These are phyloP conservation scores for Penicillium paxilli DNA, from an alignment of 495 filamentous ascomycete species.

Conservation along the genomic window DNA sequence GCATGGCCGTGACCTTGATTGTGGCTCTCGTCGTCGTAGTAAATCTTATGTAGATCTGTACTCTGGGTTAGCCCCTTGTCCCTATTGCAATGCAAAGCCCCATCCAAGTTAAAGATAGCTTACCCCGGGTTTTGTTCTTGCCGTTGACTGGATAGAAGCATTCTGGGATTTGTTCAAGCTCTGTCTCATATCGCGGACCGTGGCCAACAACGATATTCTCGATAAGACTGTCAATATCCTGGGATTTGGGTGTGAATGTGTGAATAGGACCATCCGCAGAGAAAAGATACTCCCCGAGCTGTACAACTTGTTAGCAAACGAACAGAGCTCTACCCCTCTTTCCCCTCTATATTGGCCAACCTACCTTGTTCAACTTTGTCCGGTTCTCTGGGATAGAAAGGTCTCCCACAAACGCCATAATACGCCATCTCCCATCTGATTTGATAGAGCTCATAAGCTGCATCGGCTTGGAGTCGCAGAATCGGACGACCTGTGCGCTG, in stretches of 20 bases:
- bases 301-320: neutral
- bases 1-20: slow-evolving; percentile 64
- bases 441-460: slow-evolving; percentile 49
- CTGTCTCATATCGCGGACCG: slow-evolving; percentile 51
- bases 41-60: slow-evolving; percentile 61
- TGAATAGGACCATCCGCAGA: slow-evolving; percentile 37
- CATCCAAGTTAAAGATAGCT: slow-evolving; percentile 3
- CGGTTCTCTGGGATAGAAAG: slow-evolving; percentile 40
- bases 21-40: slow-evolving; percentile 67
- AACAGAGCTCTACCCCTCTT: neutral
- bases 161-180: slow-evolving; percentile 58
- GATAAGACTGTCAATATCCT: slow-evolving; percentile 58
- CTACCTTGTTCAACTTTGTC: slow-evolving; percentile 43
- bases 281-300: slow-evolving; percentile 41
- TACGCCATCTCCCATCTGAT: slow-evolving; percentile 62
- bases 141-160: slow-evolving; percentile 61
- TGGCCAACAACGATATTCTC: slow-evolving; percentile 59
- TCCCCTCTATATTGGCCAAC: slow-evolving; percentile 8
- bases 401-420: slow-evolving; percentile 58
- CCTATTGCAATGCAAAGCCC: no score
- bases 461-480: slow-evolving; percentile 59
- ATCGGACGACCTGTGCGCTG: slow-evolving; percentile 58
- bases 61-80: neutral
- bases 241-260: slow-evolving; percentile 43
- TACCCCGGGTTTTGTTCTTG: slow-evolving; percentile 60